Conservation (phyloP, 2,329 filamentous ascomycete species). For the Fusarium begoniae region DNA sequence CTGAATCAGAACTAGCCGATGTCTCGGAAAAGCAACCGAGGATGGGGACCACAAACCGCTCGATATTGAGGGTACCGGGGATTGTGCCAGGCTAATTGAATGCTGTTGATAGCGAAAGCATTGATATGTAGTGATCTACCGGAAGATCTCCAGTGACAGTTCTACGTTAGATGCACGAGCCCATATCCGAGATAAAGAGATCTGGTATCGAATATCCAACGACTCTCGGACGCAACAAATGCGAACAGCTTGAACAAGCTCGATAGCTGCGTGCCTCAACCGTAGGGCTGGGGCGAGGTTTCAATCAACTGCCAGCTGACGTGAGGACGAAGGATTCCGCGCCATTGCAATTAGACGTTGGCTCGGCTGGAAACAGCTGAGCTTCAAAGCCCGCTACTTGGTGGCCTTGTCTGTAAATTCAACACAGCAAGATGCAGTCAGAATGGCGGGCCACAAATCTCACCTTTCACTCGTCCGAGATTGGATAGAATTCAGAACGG, state of each 20-base stretch:
- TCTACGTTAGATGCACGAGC: background rate
- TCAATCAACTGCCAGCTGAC: constrained; percentile 27
- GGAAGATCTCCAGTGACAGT: background rate
- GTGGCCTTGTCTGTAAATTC: background rate
- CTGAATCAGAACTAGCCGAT: constrained; percentile 2
- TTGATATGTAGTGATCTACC: background rate
- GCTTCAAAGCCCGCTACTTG: background rate
- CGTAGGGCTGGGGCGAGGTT: constrained; percentile 1
- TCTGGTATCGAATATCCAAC: background rate
- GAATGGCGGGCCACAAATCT: background rate
- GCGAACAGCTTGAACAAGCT: background rate
- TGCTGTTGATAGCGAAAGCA: background rate
- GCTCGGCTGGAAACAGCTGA: constrained; percentile 4
- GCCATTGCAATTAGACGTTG: background rate
- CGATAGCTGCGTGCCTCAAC: background rate
- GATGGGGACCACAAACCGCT: background rate
- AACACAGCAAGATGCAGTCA: constrained; percentile 3
- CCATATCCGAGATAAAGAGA: background rate
- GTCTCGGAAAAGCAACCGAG: constrained; percentile 27
- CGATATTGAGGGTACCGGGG: background rate
- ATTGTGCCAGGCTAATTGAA: background rate
- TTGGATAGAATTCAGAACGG: background rate
- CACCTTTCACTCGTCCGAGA: background rate
- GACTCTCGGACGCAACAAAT: background rate
- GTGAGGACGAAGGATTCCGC: constrained; percentile 19